phyloP scores from a whole-genome alignment of 108 stramenopile species.

The Pelagomonas calceolata region DNA sequence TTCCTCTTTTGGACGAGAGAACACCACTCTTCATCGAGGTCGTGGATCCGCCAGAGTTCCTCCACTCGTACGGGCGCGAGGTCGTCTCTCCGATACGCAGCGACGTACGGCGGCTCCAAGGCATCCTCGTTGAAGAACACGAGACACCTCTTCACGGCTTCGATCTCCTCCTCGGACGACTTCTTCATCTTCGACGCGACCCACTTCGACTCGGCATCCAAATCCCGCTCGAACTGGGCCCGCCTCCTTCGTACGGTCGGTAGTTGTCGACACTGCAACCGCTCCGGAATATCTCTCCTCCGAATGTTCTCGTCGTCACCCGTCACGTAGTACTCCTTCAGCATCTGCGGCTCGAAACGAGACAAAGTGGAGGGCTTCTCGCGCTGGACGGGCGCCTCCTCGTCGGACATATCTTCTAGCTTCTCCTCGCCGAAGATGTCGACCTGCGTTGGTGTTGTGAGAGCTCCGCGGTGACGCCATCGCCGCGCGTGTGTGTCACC shows the following conservation, averaged over 20 bases:
- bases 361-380: not conserved
- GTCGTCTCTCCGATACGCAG: constrained; percentile 16
- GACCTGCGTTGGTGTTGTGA: too few species aligned
- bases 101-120: constrained; percentile 23
- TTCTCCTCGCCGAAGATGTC: constrained; percentile 14
- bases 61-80: constrained; percentile 10
- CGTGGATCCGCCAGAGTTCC: constrained; percentile 25
- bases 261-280: constrained; percentile 16
- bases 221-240: constrained; percentile 6
- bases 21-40: constrained; percentile 26
- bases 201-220: constrained; percentile 22
- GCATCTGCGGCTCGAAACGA: constrained; percentile 14
- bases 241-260: not conserved
- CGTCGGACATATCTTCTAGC: constrained; percentile 7
- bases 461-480: too few species aligned
- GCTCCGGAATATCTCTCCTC: constrained; percentile 18
- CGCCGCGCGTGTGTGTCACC: too few species aligned
- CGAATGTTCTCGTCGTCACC: constrained; percentile 14
- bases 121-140: constrained; percentile 13
- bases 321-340: constrained; percentile 18
- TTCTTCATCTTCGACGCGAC: constrained; percentile 18
- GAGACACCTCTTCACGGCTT: constrained; percentile 1
- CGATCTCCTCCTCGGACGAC: not conserved
- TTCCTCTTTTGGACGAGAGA: not conserved
- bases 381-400: not conserved